Percentiles rank a stretch among this genome's conserved stretches.
Evolutionary conservation across 2,329 filamentous ascomycete genomes (phyloP).

Genomic region (Arthroderma uncinatum): DNA sequence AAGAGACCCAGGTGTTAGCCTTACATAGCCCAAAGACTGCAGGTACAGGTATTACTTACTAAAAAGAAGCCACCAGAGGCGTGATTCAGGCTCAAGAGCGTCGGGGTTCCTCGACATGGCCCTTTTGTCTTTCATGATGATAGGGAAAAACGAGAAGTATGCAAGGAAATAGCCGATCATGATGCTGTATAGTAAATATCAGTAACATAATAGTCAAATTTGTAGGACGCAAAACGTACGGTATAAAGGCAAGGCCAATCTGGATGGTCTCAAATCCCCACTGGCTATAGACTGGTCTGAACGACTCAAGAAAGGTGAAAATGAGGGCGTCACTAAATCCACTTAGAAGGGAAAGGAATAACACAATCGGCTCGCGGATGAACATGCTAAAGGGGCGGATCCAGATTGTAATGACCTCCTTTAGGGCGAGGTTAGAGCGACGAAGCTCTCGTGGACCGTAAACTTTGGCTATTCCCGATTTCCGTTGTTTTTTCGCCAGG

Average conservation of each 20-base stretch:
- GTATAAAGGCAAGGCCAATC: conserved; percentile 44
- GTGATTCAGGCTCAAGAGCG: conserved; percentile 48
- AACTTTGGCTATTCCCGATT: conserved; percentile 47
- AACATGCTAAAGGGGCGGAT: conserved; percentile 54
- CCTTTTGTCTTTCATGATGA: conserved; percentile 36
- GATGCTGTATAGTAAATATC: conserved; percentile 22
- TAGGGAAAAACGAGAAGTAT: conserved; percentile 45
- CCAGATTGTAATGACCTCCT: conserved; percentile 49
- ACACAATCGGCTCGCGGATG: conserved; percentile 52
- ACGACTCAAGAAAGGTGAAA: conserved; percentile 56
- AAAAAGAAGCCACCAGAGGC: conserved; percentile 49
- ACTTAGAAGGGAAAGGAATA: conserved; percentile 50
- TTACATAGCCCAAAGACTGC: not conserved
- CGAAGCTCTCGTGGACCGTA: conserved; percentile 64
- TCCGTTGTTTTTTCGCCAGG: conserved; percentile 46
- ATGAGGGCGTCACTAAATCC: conserved; percentile 56
- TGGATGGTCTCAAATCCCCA: conserved; percentile 46
- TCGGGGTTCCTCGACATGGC: conserved; percentile 32
- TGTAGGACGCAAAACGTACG: too few relatives aligned
- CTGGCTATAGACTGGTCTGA: conserved; percentile 47
- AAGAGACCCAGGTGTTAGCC: not conserved
- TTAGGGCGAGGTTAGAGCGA: conserved; percentile 43
- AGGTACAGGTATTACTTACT: conserved; percentile 21
- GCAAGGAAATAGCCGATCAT: conserved; percentile 48
- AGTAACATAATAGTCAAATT: not conserved